These are phyloP conservation scores for Monilinia laxa DNA, from an alignment of 2,329 filamentous ascomycete species.

Conservation along the genomic window DNA sequence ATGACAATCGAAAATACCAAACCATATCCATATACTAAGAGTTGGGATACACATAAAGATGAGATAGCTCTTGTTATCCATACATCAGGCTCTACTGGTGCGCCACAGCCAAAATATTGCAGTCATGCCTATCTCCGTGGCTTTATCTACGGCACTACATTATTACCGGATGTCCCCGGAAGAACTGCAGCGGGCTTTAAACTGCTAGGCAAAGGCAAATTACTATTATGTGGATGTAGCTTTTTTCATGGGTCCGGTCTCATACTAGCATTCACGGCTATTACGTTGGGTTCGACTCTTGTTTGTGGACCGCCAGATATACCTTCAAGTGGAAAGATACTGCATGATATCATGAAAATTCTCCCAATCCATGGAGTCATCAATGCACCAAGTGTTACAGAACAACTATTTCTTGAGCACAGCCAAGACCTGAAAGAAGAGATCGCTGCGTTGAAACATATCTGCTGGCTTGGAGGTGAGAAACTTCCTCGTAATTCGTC, in stretches of 20 bases:
- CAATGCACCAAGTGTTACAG: conserved; percentile 26
- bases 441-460: conserved; percentile 24
- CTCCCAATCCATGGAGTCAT: conserved; percentile 31
- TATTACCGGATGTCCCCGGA: conserved; percentile 17
- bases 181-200: neutral
- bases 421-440: conserved; percentile 25
- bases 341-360: conserved; percentile 31
- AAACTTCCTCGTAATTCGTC: too few relatives aligned
- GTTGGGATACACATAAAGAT: conserved; percentile 40
- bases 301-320: conserved; percentile 25
- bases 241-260: conserved; percentile 32
- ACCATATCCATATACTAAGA: conserved; percentile 40
- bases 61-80: conserved; percentile 43
- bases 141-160: conserved; percentile 38
- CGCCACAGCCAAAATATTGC: conserved; percentile 57
- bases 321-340: conserved; percentile 24
- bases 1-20: conserved; percentile 33
- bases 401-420: conserved; percentile 27
- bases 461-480: conserved; percentile 33
- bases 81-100: conserved; percentile 53
- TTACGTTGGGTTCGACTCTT: conserved; percentile 18
- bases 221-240: conserved; percentile 7
- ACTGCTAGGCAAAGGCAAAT: neutral
- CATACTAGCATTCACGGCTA: neutral
- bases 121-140: conserved; percentile 44